Evolutionary conservation across 148 eudicot genomes (phyloP).

Genomic region (Nepenthes mirabilis): DNA sequence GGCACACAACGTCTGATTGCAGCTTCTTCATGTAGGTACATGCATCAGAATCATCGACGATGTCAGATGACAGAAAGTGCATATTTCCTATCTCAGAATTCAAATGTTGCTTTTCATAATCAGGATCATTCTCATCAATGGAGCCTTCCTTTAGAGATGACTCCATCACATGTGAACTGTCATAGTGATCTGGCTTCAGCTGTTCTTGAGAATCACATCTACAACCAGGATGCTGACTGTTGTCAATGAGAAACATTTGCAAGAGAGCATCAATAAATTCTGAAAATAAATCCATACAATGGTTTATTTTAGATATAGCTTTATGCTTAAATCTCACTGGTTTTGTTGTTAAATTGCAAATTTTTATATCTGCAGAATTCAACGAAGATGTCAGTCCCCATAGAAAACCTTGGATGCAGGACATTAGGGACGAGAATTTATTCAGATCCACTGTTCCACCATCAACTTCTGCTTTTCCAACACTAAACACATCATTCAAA

Average conservation of each 20-base stretch:
- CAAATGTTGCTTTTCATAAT: conserved; percentile 9
- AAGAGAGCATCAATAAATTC: conserved; percentile 26
- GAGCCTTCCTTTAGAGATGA: conserved; percentile 11
- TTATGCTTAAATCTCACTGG: conserved; percentile 20
- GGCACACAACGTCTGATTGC: conserved; percentile 6
- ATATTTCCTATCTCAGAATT: conserved; percentile 11
- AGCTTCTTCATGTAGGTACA: conserved; percentile 16
- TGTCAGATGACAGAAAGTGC: conserved; percentile 11
- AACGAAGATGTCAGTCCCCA: conserved; percentile 59
- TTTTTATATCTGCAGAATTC: conserved; percentile 19
- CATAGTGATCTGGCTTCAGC: conserved; percentile 10
- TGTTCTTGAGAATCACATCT: conserved; percentile 11
- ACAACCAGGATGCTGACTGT: conserved; percentile 11
- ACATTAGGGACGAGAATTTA: conserved; percentile 32
- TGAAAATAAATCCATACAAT: conserved; percentile 25
- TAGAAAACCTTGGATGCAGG: conserved; percentile 61
- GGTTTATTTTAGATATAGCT: conserved; percentile 25
- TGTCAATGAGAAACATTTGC: conserved; percentile 30
- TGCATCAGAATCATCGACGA: conserved; percentile 8
- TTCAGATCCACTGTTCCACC: conserved; percentile 17
- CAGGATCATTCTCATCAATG: conserved; percentile 9
- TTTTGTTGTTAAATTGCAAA: conserved; percentile 21
- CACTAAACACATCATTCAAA: conserved; percentile 13
- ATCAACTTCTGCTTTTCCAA: conserved; percentile 7
- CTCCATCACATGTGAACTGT: conserved; percentile 7